Evolutionary conservation across 1,139 yeast species (phyloP).

Genomic region (Citeromyces siamensis): DNA sequence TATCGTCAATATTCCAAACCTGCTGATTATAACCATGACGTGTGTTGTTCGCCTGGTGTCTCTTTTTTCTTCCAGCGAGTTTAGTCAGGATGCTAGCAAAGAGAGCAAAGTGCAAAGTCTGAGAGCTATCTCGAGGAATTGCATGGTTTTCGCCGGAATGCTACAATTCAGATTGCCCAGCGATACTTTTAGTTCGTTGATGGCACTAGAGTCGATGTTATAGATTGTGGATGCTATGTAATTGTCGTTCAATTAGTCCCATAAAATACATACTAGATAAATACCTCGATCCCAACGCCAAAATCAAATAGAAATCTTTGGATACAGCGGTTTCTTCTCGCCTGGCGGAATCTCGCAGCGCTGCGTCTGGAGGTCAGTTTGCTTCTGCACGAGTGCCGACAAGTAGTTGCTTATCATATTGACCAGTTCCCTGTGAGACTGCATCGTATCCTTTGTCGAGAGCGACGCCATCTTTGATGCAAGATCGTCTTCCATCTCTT

Average conservation of each 20-base stretch:
- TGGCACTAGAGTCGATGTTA: conserved; percentile 49
- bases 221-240: conserved; percentile 19
- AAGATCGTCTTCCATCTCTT: background rate
- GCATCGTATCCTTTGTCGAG: background rate
- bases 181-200: conserved; percentile 69
- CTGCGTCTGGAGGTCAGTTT: background rate
- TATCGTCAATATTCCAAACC: conserved; percentile 67
- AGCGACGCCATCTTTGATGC: background rate
- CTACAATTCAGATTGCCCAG: conserved; percentile 93
- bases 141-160: conserved; percentile 94
- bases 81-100: conserved; percentile 32
- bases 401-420: background rate
- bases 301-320: conserved; percentile 2
- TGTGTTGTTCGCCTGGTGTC: conserved; percentile 53
- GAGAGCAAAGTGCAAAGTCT: conserved; percentile 44
- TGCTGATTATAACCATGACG: conserved; percentile 74
- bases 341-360: background rate
- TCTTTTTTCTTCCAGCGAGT: conserved; percentile 32
- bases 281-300: background rate
- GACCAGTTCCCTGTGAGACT: background rate
- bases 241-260: background rate
- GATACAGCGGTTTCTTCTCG: conserved; percentile 1
- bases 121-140: conserved; percentile 62
- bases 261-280: background rate
- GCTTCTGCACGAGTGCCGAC: background rate